Evolutionary conservation across 2,329 filamentous ascomycete genomes (phyloP).

Genomic region (Nothomitra cinnamomea): DNA sequence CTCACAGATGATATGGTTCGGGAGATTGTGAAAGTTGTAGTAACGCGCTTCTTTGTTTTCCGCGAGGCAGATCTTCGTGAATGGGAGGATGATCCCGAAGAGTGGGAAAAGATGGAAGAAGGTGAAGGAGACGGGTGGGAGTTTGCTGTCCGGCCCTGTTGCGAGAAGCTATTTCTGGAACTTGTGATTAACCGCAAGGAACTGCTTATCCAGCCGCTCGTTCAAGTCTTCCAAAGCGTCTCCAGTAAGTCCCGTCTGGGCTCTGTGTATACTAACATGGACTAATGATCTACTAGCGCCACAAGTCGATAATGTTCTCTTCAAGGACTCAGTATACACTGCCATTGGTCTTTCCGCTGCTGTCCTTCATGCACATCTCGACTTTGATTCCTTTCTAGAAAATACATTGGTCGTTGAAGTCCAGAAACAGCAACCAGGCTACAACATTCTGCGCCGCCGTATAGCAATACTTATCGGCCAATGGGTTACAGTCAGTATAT

Average conservation of each 20-base stretch:
- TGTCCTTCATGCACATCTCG: constrained; percentile 54
- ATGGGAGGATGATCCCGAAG: constrained; percentile 89
- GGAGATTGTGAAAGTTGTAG: constrained; percentile 67
- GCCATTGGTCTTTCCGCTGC: constrained; percentile 75
- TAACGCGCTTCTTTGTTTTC: constrained; percentile 80
- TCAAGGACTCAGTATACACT: constrained; percentile 89
- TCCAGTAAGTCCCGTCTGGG: constrained; percentile 37
- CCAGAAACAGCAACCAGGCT: constrained; percentile 47
- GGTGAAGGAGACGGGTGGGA: constrained; percentile 74
- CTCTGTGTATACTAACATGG: constrained; percentile 12
- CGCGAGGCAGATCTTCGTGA: constrained; percentile 68
- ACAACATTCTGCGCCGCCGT: constrained; percentile 70
- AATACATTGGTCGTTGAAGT: constrained; percentile 64
- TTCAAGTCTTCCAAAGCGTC: constrained; percentile 68
- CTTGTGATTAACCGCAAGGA: constrained; percentile 78
- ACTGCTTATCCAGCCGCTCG: constrained; percentile 58
- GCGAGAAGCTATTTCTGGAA: constrained; percentile 86
- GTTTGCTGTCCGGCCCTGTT: constrained; percentile 79
- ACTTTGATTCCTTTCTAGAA: constrained; percentile 68
- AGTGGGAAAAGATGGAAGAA: constrained; percentile 86
- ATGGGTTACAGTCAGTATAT: constrained; percentile 70
- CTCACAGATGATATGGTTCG: constrained; percentile 61
- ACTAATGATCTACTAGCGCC: constrained; percentile 23
- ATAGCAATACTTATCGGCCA: constrained; percentile 79
- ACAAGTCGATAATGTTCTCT: constrained; percentile 51